Base-by-base conservation (phyloP, 139 green algal species). In the Gonium pectorale region DNA sequence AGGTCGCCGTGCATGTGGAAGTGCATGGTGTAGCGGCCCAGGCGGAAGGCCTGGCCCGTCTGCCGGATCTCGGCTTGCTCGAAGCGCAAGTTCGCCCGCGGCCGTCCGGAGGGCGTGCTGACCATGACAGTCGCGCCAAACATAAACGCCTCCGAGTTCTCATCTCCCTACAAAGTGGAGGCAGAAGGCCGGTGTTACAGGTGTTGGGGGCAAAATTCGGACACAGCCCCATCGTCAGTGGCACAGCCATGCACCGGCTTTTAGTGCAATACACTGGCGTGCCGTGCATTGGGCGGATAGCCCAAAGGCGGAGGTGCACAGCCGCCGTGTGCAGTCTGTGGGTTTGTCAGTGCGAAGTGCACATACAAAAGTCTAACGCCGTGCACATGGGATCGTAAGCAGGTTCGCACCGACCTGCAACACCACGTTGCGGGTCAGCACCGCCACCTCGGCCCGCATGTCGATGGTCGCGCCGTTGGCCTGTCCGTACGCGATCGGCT, bases 1-100 rank as follows among this genome's bases (percentile, higher is more conserved):
- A 74, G 26, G 67, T 52, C 40, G 40, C 67, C 67, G 67, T 74
- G 67, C 67, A 74, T 90, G 86, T 96, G 93, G 80, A 93, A 95
- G 83, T 96, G 93, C 44, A 96, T 81, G 27, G 91, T 87, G 80
- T 96, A 96, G n/a, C n/a, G n/a, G n/a, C n/a, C n/a, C n/a, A n/a
- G n/a, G n/a, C n/a, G n/a, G n/a, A n/a, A n/a, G n/a, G 19, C 89
- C 82, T 92, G 86, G 0, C 89, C 89, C 80, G 81, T 86, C 41
- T 43, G 71, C 37, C 44, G 37, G 46, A 93, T 26, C 78, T 92
- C 86, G 22, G 43, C 43, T 13, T 59, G 27, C 43, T 60, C 43
- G 22, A 60, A 60, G 15, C 79, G 49, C 26, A 86, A 29, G 70
- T 31, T 44, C 19, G 56, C 68, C 0, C 64, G 68, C 1, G 73